These are phyloP conservation scores for Lipomyces japonicus DNA, from an alignment of 805 yeast species.

Conservation along the genomic window DNA sequence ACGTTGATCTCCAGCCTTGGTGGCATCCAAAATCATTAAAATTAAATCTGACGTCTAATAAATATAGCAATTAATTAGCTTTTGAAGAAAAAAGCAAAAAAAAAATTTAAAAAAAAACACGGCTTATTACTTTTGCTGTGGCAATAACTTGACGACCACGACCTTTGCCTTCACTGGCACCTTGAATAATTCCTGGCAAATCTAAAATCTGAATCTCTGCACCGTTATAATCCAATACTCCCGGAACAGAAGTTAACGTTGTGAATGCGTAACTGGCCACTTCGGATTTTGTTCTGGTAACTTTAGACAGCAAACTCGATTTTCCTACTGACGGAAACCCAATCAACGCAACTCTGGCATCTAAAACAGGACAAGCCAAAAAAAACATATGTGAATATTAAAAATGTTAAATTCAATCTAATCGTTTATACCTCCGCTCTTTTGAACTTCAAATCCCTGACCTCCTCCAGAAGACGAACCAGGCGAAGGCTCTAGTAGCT, in stretches of 20 bases:
- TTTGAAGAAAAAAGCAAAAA: no score
- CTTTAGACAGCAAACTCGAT: slow-evolving; percentile 73
- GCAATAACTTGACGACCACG: slow-evolving; percentile 96
- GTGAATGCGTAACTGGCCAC: slow-evolving; percentile 95
- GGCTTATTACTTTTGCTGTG: slow-evolving; percentile 70
- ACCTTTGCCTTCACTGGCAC: slow-evolving; percentile 96
- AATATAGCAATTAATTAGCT: no score
- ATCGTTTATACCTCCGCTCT: slow-evolving; percentile 58
- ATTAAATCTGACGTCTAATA: slow-evolving; percentile 86
- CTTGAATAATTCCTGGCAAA: slow-evolving; percentile 94
- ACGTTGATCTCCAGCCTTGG: slow-evolving; percentile 87
- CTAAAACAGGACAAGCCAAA: slow-evolving; percentile 36
- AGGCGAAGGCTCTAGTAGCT: slow-evolving; percentile 84
- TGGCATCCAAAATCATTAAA: slow-evolving; percentile 91
- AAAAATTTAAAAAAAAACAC: not conserved
- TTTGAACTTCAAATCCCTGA: slow-evolving; percentile 88
- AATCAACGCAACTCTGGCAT: slow-evolving; percentile 90
- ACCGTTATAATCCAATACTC: slow-evolving; percentile 90
- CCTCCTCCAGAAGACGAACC: slow-evolving; percentile 68
- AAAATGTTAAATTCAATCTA: not conserved
- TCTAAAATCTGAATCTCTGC: slow-evolving; percentile 98
- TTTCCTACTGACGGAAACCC: slow-evolving; percentile 99
- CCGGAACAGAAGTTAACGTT: slow-evolving; percentile 94
- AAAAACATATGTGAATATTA: not conserved
- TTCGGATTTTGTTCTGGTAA: slow-evolving; percentile 90